Base-by-base conservation (phyloP, 1,284 basidiomycete genomes). In the Melampsora larici-populina region DNA sequence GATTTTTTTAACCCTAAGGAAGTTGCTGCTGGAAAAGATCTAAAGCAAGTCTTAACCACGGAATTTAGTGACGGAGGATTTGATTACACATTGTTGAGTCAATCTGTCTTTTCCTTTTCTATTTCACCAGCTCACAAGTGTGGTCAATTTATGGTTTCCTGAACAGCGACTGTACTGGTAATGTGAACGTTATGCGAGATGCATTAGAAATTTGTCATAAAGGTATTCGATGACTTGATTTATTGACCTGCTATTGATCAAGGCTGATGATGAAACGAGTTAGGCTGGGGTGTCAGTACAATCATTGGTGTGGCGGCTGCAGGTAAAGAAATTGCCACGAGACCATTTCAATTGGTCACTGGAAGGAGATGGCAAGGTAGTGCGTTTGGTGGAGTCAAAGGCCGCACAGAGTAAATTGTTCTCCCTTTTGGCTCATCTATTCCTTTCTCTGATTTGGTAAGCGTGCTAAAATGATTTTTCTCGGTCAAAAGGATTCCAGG, bases 141-240 rank as follows among this genome's bases (percentile, higher is more conserved):
- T 70, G 40, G 11, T 46, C 31, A 18, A 21, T 21, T 64, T 18
- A 46, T 21, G 26, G 60, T 18, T 29, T 31, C 13, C 2, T n/a
- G n/a, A 43, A 15, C 73, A 82, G 82, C 83, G 97, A 99, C 84
- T 91, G 90, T 81, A 99, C 96, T 13, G 96, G 96, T 58, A 97
- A 97, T 83, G 93, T 94, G 18, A 86, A 92, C 58, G 96, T 98
- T 78, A 99, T 99, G 96, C 90, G 96, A 80, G 87, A 90, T 72
- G 97, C 96, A 46, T 89, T 99, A 71, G 96, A 99, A 86, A 91
- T 93, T 24, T 98, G 95, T 85, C 97, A 99, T 86, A 99, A 99
- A 85, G 84, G 81, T 80, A 62, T 69, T 79, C 8, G 26, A 51
- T n/a, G 29, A 18, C 26, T 58, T 49, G 24, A 13, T 43, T 33